Evolutionary conservation across 495 filamentous ascomycete genomes (phyloP).

Genomic region (Aspergillus haitiensis): DNA sequence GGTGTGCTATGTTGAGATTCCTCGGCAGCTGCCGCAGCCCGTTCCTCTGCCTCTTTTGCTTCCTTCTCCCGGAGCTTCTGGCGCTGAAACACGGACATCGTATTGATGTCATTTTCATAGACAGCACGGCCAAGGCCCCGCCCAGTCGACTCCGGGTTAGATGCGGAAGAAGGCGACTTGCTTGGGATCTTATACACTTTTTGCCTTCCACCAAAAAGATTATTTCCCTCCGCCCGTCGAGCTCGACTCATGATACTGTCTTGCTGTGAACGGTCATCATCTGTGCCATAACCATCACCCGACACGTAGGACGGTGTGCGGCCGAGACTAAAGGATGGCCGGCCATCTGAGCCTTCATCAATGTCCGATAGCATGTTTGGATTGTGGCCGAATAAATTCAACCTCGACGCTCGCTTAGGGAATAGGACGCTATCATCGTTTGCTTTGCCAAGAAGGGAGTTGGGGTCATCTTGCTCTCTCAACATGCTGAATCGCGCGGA

Average conservation of each 20-base stretch:
- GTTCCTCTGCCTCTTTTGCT: slow-evolving; percentile 30
- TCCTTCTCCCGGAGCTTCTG: slow-evolving; percentile 61
- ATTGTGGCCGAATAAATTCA: slow-evolving; percentile 56
- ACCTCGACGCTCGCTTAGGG: slow-evolving; percentile 73
- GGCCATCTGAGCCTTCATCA: slow-evolving; percentile 78
- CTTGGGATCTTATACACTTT: slow-evolving; percentile 90
- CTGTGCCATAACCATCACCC: slow-evolving; percentile 61
- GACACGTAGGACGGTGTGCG: slow-evolving; percentile 56
- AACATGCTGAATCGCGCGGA: slow-evolving; percentile 97
- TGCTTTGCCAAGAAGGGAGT: slow-evolving; percentile 83
- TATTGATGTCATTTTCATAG: slow-evolving; percentile 83
- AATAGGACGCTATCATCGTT: slow-evolving; percentile 91
- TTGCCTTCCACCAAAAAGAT: slow-evolving; percentile 91
- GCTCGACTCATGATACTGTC: slow-evolving; percentile 79
- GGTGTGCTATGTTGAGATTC: slow-evolving; percentile 29
- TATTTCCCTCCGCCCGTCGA: slow-evolving; percentile 88
- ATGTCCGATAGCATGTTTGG: slow-evolving; percentile 72
- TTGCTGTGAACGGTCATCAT: slow-evolving; percentile 60
- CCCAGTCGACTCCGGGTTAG: slow-evolving; percentile 23
- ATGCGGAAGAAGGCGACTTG: slow-evolving; percentile 39
- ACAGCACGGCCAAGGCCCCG: slow-evolving; percentile 66
- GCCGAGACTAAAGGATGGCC: slow-evolving; percentile 54
- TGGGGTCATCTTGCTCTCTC: slow-evolving; percentile 87
- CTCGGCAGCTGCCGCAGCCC: slow-evolving; percentile 29
- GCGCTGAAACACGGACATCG: slow-evolving; percentile 73